Evolutionary conservation across 2,329 filamentous ascomycete species (phyloP), one percentile per base, ranked within the genome.

Genomic region (Calonectria pauciramosa): DNA sequence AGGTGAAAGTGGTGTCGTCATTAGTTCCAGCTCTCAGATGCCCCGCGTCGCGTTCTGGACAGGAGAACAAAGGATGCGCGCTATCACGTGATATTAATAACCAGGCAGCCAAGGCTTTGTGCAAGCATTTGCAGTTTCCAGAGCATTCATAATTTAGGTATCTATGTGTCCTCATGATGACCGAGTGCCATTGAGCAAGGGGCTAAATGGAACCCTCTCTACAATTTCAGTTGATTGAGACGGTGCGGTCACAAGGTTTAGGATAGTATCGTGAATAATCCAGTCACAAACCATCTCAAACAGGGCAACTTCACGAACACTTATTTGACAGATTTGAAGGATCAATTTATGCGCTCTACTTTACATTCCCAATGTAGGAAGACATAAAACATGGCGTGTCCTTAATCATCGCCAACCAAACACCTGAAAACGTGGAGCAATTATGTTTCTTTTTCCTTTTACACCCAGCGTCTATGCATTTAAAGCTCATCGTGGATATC

Each of bases 401-500:
- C 73, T 70, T 77, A 71, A 75, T 75, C 72, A 75, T 65, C 79
- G 79, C 80, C 81, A 78, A 78, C 80, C 79, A 78, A 83, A 82
- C 78, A 82, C 77, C 81, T 71, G 72, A 80, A 76, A 74, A 75
- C 76, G 49, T 73, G 47, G 38, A 69, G 72, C 70, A 73, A 78
- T 81, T 79, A 81, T 80, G 70, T 78, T 81, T 66, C 75, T 78
- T 81, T 81, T 80, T 65, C 79, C 71, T 76, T 77, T 72, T 67
- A 71, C 75, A 70, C 66, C 79, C 73, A 73, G 71, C 68, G 72
- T 85, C 79, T 84, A 85, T 84, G 80, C 81, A 84, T 86, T 93
- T 95, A 96, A 89, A 96, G 88, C 90, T 96, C 94, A 84, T 96
- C 94, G 87, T 96, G 94, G 79, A 87, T 85, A 77, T 92, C 91